Percentiles rank a stretch among this genome's conserved stretches.
These are phyloP conservation scores for Hippophae gyantsensis DNA, from an alignment of 306 rosid species.

Conservation along the genomic window DNA sequence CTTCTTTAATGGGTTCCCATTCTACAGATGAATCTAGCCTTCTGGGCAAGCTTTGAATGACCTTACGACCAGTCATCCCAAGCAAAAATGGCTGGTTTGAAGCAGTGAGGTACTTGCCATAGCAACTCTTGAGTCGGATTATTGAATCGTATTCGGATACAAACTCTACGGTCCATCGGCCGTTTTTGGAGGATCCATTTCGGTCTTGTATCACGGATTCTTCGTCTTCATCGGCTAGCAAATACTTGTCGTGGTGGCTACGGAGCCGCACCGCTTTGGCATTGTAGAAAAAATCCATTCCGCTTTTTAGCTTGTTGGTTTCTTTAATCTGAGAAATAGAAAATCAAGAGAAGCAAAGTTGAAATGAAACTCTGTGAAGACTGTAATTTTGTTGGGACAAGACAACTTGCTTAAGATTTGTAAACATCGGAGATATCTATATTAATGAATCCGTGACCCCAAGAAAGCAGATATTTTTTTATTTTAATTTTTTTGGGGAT, in stretches of 20 bases:
- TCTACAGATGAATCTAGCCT: constrained; percentile 67
- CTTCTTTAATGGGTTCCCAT: constrained; percentile 78
- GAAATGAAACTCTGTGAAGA: not conserved
- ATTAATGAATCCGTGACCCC: too few relatives aligned
- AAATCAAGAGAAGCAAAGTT: not conserved
- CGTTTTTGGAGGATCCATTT: constrained; percentile 53
- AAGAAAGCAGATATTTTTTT: too few relatives aligned
- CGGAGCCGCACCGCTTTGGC: constrained; percentile 83
- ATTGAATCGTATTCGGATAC: constrained; percentile 39
- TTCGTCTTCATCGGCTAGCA: constrained; percentile 72
- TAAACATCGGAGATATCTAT: too few relatives aligned
- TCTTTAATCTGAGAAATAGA: constrained; percentile 14
- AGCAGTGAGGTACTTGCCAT: constrained; percentile 75
- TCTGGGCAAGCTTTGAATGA: constrained; percentile 46
- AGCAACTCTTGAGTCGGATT: constrained; percentile 75
- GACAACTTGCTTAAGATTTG: too few relatives aligned
- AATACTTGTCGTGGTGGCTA: constrained; percentile 70
- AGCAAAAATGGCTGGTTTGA: constrained; percentile 53
- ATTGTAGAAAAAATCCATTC: constrained; percentile 58
- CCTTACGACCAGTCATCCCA: constrained; percentile 84
- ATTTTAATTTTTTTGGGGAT: too few relatives aligned
- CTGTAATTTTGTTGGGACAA: too few relatives aligned
- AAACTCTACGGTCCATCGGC: constrained; percentile 59
- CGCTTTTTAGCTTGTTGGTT: constrained; percentile 33
- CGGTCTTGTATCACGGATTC: constrained; percentile 63